A percentile compares a stretch with the other conserved stretches of the same genome.
Evolutionary conservation across 352 stramenopile species (phyloP).

Genomic region (Nothophytophthora sp.): DNA sequence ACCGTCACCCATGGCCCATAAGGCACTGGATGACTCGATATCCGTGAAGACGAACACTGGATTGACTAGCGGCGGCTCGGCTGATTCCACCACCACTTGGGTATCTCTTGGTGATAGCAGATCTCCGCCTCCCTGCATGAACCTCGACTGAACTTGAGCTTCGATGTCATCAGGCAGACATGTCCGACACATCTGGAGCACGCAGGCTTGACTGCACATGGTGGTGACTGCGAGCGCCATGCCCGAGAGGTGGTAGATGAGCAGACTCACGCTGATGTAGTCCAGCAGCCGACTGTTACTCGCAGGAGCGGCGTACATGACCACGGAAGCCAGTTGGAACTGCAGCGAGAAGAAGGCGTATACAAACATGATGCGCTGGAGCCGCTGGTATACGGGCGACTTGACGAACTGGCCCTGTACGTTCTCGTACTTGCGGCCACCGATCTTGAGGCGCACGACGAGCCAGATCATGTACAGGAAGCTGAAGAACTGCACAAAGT

Average conservation of each 20-base stretch:
- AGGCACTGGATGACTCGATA: constrained; percentile 62
- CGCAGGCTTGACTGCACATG: constrained; percentile 49
- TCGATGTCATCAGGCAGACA: constrained; percentile 47
- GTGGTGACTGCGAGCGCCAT: constrained; percentile 48
- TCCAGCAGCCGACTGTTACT: constrained; percentile 32
- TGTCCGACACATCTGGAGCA: constrained; percentile 34
- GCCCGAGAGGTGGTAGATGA: constrained; percentile 42
- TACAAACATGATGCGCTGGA: constrained; percentile 73
- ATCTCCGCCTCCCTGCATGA: constrained; percentile 44
- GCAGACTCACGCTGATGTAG: constrained; percentile 41
- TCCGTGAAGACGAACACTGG: constrained; percentile 73
- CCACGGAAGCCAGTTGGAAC: constrained; percentile 52
- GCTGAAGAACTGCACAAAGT: constrained; percentile 48
- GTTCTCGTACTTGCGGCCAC: constrained; percentile 62
- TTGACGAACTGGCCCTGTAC: constrained; percentile 63
- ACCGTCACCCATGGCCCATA: constrained; percentile 48
- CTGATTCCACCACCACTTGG: constrained; percentile 37
- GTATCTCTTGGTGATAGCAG: constrained; percentile 38
- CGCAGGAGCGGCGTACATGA: constrained; percentile 41
- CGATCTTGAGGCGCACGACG: constrained; percentile 45
- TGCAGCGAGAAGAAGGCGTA: constrained; percentile 64
- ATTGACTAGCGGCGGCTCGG: constrained; percentile 42
- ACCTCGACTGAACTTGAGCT: constrained; percentile 35
- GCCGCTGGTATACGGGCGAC: constrained; percentile 67
- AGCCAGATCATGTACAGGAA: constrained; percentile 55